phyloP scores from a whole-genome alignment of 257 asterid species.

The Salvia miltiorrhiza region DNA sequence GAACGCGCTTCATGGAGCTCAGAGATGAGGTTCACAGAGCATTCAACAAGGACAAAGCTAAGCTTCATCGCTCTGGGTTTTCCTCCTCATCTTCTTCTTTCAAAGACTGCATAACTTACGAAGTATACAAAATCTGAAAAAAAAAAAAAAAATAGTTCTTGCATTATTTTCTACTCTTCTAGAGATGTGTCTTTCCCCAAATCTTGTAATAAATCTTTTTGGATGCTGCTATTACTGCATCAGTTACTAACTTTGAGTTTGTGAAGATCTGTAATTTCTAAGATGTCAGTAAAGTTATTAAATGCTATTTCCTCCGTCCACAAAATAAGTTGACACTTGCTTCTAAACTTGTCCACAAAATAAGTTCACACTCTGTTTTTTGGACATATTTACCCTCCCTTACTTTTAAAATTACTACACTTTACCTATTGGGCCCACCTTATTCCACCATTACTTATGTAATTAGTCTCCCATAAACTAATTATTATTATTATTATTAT shows the following conservation, averaged over 20 bases:
- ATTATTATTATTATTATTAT: too few species aligned
- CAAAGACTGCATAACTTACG: conserved; percentile 22
- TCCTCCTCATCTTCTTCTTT: conserved; percentile 36
- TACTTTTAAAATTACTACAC: too few species aligned
- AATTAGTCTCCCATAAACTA: too few species aligned
- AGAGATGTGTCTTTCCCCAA: neutral
- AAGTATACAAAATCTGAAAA: conserved; percentile 30
- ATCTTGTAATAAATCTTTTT: neutral
- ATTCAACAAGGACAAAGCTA: conserved; percentile 66
- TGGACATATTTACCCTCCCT: too few species aligned
- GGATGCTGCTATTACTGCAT: neutral
- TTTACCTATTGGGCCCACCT: too few species aligned
- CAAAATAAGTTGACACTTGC: too few species aligned
- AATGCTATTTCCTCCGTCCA: too few species aligned
- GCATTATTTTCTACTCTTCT: neutral
- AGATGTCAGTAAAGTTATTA: too few species aligned
- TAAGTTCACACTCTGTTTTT: too few species aligned
- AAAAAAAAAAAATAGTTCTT: neutral
- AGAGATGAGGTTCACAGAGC: conserved; percentile 62
- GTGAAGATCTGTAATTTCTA: neutral
- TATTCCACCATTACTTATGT: too few species aligned
- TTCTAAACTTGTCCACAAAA: too few species aligned
- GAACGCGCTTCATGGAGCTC: conserved; percentile 52
- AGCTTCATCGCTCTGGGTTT: conserved; percentile 44
- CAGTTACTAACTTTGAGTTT: neutral